These are phyloP conservation scores for Cryptosporidium xiaoi DNA, from an alignment of 169 alveolate genomes.

Conservation along the genomic window DNA sequence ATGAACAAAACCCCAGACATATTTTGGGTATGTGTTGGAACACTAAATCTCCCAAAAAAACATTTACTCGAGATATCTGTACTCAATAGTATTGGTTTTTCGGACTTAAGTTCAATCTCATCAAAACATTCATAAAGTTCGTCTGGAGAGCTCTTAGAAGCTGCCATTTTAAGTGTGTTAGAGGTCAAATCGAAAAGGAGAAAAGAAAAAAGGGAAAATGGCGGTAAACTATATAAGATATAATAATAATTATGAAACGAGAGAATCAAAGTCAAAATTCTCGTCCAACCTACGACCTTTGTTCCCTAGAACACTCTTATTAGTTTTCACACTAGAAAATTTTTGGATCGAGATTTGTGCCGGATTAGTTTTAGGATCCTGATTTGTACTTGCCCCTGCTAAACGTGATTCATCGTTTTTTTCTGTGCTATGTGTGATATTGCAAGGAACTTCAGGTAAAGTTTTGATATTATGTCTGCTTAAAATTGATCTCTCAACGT, in stretches of 20 bases:
- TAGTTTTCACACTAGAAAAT: conserved; percentile 2
- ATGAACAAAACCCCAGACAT: conserved; percentile 56
- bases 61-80: conserved; percentile 12
- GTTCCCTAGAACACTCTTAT: conserved; percentile 1
- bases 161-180: neutral
- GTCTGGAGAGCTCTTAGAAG: neutral
- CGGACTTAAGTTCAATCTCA: conserved; percentile 18
- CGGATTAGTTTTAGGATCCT: neutral
- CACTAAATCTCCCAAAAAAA: conserved; percentile 68
- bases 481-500: neutral
- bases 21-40: conserved; percentile 64
- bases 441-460: neutral
- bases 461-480: neutral
- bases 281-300: conserved; percentile 64
- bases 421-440: no score
- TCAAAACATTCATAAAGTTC: conserved; percentile 61
- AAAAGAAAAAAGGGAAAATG: neutral
- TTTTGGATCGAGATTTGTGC: neutral
- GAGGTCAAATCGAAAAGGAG: neutral
- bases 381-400: neutral
- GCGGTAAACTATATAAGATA: conserved; percentile 22
- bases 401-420: neutral
- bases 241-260: conserved; percentile 15
- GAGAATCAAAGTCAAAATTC: conserved; percentile 50
- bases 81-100: conserved; percentile 36